phyloP scores from a whole-genome alignment of 352 stramenopile species.

The Plasmopara viticola region DNA sequence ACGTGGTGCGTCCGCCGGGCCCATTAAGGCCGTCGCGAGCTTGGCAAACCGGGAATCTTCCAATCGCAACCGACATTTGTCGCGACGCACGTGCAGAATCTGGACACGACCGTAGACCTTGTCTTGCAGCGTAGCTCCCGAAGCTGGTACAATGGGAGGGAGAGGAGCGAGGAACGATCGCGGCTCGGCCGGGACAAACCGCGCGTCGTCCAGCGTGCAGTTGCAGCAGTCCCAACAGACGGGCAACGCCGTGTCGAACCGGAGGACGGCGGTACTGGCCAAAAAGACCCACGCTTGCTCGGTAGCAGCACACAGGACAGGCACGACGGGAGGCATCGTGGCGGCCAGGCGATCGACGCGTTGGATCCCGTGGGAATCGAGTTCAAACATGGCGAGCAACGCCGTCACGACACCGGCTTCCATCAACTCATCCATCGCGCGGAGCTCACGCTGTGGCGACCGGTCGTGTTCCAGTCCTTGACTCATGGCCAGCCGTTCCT shows the following conservation, averaged over 20 bases:
- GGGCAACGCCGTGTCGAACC: slow-evolving; percentile 36
- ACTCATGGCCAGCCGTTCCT: slow-evolving; percentile 29
- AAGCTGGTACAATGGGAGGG: slow-evolving; percentile 35
- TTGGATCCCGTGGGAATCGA: slow-evolving; percentile 59
- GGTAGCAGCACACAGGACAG: slow-evolving; percentile 27
- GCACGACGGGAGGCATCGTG: slow-evolving; percentile 38
- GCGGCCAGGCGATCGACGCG: slow-evolving; percentile 58
- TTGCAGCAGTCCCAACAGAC: slow-evolving; percentile 69
- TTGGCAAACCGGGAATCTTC: slow-evolving; percentile 47
- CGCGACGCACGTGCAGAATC: slow-evolving; percentile 48
- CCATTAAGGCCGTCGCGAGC: slow-evolving; percentile 17
- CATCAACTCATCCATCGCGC: slow-evolving; percentile 48
- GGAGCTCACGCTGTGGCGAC: slow-evolving; percentile 9
- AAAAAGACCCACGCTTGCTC: slow-evolving; percentile 56
- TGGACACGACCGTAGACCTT: slow-evolving; percentile 64
- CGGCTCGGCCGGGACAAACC: slow-evolving; percentile 60
- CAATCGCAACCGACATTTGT: slow-evolving; percentile 59
- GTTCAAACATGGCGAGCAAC: slow-evolving; percentile 74
- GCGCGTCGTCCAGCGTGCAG: slow-evolving; percentile 62
- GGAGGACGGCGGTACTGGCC: slow-evolving; percentile 29
- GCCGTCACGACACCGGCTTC: slow-evolving; percentile 61
- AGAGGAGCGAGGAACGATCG: slow-evolving; percentile 46
- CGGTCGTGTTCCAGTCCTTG: slow-evolving; percentile 17
- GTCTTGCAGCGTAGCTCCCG: slow-evolving; percentile 53
- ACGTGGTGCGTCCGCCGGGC: slow-evolving; percentile 12